Conservation (phyloP, 2,329 filamentous ascomycete species). For the Neopestalotiopsis sp. region DNA sequence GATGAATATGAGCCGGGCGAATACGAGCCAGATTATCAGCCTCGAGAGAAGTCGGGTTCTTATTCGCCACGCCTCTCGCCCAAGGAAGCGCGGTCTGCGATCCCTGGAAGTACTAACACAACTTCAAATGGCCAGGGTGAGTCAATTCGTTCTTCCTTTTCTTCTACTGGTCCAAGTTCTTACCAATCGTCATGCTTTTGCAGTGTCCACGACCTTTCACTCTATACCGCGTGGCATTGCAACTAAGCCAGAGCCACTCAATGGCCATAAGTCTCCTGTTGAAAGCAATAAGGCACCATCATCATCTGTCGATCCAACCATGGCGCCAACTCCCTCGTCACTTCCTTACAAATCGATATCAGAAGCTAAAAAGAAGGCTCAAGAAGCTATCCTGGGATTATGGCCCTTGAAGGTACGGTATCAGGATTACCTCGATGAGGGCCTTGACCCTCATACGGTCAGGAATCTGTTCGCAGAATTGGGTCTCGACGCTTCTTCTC, state of each 20-base stretch:
- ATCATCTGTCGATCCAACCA: neutral
- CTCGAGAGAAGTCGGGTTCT: slow-evolving; percentile 54
- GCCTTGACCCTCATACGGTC: slow-evolving; percentile 68
- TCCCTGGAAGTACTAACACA: slow-evolving; percentile 7
- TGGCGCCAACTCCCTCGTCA: neutral
- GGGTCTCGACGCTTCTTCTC: slow-evolving; percentile 55
- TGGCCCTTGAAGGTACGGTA: slow-evolving; percentile 73
- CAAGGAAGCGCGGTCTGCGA: slow-evolving; percentile 45
- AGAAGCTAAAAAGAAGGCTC: slow-evolving; percentile 62
- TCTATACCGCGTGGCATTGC: no score
- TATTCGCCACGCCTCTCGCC: slow-evolving; percentile 59
- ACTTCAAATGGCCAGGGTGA: slow-evolving; percentile 28
- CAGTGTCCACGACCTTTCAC: no score
- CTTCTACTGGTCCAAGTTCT: no score
- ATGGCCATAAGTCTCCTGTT: neutral
- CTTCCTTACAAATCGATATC: slow-evolving; percentile 35
- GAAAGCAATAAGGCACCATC: neutral
- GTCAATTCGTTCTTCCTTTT: slow-evolving; percentile 13
- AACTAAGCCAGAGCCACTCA: neutral
- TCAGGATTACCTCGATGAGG: slow-evolving; percentile 74
- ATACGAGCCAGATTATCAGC: slow-evolving; percentile 33
- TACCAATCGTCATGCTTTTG: no score
- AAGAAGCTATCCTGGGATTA: slow-evolving; percentile 70
- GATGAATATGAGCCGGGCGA: slow-evolving; percentile 31
- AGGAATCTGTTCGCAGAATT: slow-evolving; percentile 71